These are phyloP conservation scores for Chondrus crispus DNA, from an alignment of 23 red algal species.

Conservation along the genomic window DNA sequence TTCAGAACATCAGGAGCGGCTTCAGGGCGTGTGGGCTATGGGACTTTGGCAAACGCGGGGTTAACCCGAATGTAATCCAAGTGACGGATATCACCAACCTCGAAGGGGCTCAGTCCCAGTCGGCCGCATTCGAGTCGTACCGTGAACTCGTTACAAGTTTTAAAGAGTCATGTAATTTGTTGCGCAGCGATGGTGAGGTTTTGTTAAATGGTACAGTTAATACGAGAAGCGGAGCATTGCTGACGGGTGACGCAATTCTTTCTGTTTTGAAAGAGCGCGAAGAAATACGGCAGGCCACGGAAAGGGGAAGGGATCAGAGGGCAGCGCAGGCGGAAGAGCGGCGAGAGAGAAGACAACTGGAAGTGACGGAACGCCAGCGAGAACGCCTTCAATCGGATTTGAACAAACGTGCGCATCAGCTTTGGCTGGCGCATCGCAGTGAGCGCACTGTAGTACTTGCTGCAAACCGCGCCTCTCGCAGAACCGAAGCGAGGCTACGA, in stretches of 20 bases:
- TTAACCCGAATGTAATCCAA: neutral
- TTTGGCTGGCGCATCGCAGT: no score
- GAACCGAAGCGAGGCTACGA: no score
- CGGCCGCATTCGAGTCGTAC: neutral
- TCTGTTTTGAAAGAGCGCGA: neutral
- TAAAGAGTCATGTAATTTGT: neutral
- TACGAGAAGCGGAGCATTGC: neutral
- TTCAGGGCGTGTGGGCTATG: neutral
- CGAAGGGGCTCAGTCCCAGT: neutral
- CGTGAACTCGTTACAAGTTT: neutral
- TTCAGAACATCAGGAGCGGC: neutral
- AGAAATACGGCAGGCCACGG: neutral
- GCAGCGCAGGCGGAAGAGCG: no score
- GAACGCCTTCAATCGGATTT: no score
- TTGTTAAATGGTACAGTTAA: conserved; percentile 9
- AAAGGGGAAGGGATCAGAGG: neutral
- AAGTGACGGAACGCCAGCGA: no score
- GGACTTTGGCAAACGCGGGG: neutral
- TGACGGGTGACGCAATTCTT: neutral
- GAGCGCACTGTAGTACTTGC: no score
- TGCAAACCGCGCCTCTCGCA: no score
- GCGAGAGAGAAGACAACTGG: no score
- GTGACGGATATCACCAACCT: neutral
- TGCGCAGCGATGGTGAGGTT: conserved; percentile 9
- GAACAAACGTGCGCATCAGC: no score